These are phyloP conservation scores for Tephrocybe sp. DNA, from an alignment of 768 basidiomycete species.

Conservation along the genomic window DNA sequence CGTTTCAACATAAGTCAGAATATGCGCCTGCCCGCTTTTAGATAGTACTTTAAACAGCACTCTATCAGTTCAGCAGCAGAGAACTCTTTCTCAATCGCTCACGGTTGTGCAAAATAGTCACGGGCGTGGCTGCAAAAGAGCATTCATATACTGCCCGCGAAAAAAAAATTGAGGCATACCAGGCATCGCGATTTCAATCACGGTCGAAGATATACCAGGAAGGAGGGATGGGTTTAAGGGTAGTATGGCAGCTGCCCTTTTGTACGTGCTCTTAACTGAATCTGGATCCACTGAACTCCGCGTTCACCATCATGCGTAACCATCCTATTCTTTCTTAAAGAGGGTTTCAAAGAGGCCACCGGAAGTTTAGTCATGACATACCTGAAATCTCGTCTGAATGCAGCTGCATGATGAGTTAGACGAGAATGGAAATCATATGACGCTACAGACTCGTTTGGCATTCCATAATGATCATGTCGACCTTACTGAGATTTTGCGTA, in stretches of 20 bases:
- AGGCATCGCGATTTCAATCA: conserved; percentile 12
- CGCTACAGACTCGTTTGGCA: background rate
- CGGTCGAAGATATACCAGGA: background rate
- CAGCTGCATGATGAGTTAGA: conserved; percentile 8
- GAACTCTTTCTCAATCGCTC: conserved; percentile 11
- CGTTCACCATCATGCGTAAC: conserved; percentile 3
- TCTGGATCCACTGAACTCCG: conserved; percentile 10
- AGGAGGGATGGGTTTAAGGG: background rate
- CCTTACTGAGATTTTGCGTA: too few relatives aligned
- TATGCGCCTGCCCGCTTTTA: conserved; percentile 18
- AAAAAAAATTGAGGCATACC: conserved; percentile 11
- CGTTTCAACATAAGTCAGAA: conserved; percentile 40
- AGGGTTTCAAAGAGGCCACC: conserved; percentile 14
- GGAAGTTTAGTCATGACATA: conserved; percentile 6
- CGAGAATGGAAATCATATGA: conserved; percentile 8
- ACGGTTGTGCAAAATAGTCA: conserved; percentile 46
- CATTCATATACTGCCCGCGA: background rate
- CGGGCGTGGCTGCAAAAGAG: conserved; percentile 15
- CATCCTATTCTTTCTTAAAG: background rate
- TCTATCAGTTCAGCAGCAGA: background rate
- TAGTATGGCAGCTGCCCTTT: conserved; percentile 12
- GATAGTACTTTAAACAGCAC: conserved; percentile 25
- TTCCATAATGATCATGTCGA: too few relatives aligned
- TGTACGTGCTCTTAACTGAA: conserved; percentile 14
- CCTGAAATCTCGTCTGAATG: conserved; percentile 8